Conservation (phyloP, 2,329 filamentous ascomycete species). For the Neofusicoccum cordaticola region DNA sequence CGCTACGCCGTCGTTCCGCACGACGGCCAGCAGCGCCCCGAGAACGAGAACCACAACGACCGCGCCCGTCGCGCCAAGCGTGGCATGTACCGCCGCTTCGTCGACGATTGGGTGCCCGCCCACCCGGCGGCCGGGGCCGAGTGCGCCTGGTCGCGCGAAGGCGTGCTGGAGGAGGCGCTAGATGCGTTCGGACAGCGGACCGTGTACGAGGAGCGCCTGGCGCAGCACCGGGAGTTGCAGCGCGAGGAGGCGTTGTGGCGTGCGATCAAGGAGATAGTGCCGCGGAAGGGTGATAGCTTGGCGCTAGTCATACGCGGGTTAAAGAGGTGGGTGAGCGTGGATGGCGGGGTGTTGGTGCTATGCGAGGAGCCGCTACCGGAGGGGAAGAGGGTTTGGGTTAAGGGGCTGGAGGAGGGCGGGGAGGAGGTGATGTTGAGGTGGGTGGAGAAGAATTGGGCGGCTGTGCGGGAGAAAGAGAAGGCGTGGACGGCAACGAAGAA, state of each 20-base stretch:
- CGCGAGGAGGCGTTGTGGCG: conserved; percentile 42
- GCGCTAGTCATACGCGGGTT: conserved; percentile 28
- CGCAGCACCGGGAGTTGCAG: conserved; percentile 36
- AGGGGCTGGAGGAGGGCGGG: conserved; percentile 18
- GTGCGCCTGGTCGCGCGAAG: conserved; percentile 33
- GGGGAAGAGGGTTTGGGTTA: conserved; percentile 25
- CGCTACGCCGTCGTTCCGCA: conserved; percentile 33
- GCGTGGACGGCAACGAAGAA: not conserved
- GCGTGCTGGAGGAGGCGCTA: conserved; percentile 55
- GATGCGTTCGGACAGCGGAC: conserved; percentile 46
- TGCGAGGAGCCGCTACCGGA: conserved; percentile 17
- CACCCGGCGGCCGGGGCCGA: conserved; percentile 41
- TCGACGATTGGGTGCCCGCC: conserved; percentile 61
- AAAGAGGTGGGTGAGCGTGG: conserved; percentile 35
- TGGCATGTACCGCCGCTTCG: conserved; percentile 58
- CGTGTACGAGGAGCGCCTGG: conserved; percentile 46
- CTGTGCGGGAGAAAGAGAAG: conserved; percentile 32
- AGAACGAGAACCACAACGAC: conserved; percentile 50
- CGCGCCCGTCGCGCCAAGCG: conserved; percentile 55
- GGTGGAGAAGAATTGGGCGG: conserved; percentile 31
- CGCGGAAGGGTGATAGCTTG: conserved; percentile 26
- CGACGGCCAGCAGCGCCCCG: conserved; percentile 23
- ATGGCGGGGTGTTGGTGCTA: conserved; percentile 24
- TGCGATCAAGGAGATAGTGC: conserved; percentile 41
- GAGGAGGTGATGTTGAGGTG: conserved; percentile 24